Evolutionary conservation across 2,329 filamentous ascomycete species (phyloP), one percentile per base, ranked within the genome.

Genomic region (Coniella lustricola): DNA sequence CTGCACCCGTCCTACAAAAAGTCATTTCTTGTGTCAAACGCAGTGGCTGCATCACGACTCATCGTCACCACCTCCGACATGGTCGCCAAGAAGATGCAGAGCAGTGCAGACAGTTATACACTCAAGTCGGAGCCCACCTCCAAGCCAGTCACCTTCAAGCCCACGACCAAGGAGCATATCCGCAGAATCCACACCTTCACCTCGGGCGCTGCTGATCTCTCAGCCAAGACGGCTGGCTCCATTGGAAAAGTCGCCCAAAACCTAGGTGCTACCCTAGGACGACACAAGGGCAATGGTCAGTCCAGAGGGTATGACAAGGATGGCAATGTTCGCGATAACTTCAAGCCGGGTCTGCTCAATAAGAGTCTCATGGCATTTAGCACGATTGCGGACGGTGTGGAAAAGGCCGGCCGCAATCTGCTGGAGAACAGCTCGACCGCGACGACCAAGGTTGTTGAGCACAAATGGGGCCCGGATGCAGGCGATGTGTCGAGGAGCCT

Each of bases 361-460:
- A 96, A 95, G 75, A 90, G 84, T 54, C 73, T 98, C 71, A 97
- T 98, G 72, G 93, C 93, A 0, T 97, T 97, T 65, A 89, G 86
- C 34, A 98, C 93, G 0, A 81, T 98, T 38, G 87, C 90, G 20
- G 93, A 98, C 60, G 93, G 93, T 33, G 86, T 97, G 50, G 90
- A 95, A 57, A 85, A 95, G 57, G 86, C 88, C 2, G 87, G 89
- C 1, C 84, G 85, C 46, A 87, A 81, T 54, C 71, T 98, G 25
- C 74, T 98, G 25, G 79, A 77, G 4, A 83, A 84, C 9, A 81
- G 85, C 3, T 85, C 87, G 3, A 75, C 77, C 1, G 90, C 91
- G n/a, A 85, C 91, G 20, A 89, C 82, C 32, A 87, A 84, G 1
- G 84, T 96, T 44, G 88, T 97, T 3, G 79, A 83, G n/a, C 93